phyloP scores from a whole-genome alignment of 2,329 filamentous ascomycete species.

The Xylariaceae sp. region DNA sequence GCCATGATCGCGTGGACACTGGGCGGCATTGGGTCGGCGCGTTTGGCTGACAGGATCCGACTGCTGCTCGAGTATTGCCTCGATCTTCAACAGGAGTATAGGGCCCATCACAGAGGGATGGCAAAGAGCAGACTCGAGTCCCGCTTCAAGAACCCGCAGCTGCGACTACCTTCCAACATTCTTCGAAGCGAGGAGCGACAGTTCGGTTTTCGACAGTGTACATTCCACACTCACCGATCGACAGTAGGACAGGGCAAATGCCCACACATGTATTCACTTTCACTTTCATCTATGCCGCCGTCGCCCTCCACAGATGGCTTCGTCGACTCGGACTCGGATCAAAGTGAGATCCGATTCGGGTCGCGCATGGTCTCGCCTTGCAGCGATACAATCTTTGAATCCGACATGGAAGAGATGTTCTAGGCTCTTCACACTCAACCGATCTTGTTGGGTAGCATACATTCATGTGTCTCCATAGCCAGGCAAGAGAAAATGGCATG shows the following conservation, averaged over 20 bases:
- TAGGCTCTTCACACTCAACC: conserved; percentile 1
- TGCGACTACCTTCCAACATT: conserved; percentile 52
- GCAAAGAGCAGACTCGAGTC: conserved; percentile 44
- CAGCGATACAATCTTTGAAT: conserved; percentile 12
- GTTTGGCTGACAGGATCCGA: conserved; percentile 27
- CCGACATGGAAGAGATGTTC: conserved; percentile 9
- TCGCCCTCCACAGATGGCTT: conserved; percentile 22
- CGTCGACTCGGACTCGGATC: conserved; percentile 25
- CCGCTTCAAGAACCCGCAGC: conserved; percentile 57
- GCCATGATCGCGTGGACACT: conserved; percentile 58
- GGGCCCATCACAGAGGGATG: conserved; percentile 49
- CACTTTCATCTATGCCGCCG: conserved; percentile 12
- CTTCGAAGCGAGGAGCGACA: conserved; percentile 52
- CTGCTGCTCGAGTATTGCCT: conserved; percentile 39
- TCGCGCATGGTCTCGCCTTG: conserved; percentile 16
- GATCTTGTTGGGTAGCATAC: too few relatives aligned
- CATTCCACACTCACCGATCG: conserved; percentile 55
- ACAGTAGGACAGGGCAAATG: conserved; percentile 51
- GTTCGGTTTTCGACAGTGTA: conserved; percentile 58
- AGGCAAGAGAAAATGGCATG: too few relatives aligned
- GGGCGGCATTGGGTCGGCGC: conserved; percentile 23
- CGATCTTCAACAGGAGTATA: conserved; percentile 47
- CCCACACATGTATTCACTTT: conserved; percentile 36
- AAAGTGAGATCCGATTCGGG: conserved; percentile 12
- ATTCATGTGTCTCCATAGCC: too few relatives aligned